Conservation (phyloP, 164 flowering plant species). For the Cinnamomum micranthum region DNA sequence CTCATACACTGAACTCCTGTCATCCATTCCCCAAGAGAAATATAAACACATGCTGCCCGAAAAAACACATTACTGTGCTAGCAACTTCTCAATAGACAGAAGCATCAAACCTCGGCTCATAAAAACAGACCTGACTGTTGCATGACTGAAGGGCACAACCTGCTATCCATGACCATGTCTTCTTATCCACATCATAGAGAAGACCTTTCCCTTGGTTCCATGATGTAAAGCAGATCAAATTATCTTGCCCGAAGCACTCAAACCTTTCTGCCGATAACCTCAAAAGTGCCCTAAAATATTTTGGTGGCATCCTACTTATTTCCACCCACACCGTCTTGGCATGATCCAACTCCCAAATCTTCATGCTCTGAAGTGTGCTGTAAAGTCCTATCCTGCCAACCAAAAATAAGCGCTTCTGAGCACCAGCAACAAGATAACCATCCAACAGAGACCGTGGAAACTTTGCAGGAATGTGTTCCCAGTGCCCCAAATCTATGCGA, state of each 20-base stretch:
- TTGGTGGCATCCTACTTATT: conserved; percentile 93
- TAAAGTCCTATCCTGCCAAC: conserved; percentile 90
- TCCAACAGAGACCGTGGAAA: conserved; percentile 87
- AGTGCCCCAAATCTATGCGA: conserved; percentile 56
- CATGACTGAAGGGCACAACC: conserved; percentile 91
- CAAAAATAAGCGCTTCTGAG: conserved; percentile 76
- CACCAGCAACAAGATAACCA: conserved; percentile 90
- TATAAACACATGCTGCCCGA: not conserved
- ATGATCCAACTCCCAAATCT: conserved; percentile 97
- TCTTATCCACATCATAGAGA: conserved; percentile 81
- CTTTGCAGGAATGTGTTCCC: conserved; percentile 95
- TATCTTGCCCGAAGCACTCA: conserved; percentile 96
- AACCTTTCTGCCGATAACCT: conserved; percentile 93
- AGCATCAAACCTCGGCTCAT: conserved; percentile 94
- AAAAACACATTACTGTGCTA: not conserved
- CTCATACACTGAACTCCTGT: not conserved
- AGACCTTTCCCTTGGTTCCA: conserved; percentile 98
- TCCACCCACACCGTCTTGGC: conserved; percentile 71
- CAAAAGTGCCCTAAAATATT: conserved; percentile 69
- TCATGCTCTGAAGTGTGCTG: conserved; percentile 87
- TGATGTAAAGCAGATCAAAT: conserved; percentile 77
- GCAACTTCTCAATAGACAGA: conserved; percentile 38
- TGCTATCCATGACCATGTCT: conserved; percentile 91
- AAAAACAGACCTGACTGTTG: conserved; percentile 87
- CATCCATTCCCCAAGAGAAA: not conserved